phyloP scores from a whole-genome alignment of 257 asterid species.

The Solanum sejunctum region DNA sequence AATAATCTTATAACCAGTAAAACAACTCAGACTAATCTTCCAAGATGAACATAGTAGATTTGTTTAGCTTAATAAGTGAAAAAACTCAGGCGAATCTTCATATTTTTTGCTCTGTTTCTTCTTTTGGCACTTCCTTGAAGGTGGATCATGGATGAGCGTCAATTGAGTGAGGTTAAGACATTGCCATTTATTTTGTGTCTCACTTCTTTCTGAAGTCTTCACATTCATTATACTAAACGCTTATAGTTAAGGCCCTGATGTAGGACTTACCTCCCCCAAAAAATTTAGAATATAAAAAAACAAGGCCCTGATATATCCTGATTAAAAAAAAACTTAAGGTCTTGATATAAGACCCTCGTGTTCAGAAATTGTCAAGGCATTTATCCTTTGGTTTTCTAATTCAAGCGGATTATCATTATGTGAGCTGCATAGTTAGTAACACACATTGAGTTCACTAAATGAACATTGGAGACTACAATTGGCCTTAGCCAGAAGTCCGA shows the following conservation, averaged over 20 bases:
- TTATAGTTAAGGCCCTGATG: not conserved
- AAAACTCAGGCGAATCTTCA: not conserved
- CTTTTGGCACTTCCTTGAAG: not conserved
- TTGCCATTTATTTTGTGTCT: not conserved
- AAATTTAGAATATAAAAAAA: not conserved
- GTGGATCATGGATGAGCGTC: not conserved
- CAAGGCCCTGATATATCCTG: not conserved
- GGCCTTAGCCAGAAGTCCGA: conserved; percentile 50
- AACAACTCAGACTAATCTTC: not conserved
- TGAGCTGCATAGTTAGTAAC: not conserved
- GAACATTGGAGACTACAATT: conserved; percentile 19
- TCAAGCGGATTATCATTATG: not conserved
- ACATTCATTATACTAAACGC: not conserved
- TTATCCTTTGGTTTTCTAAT: not conserved
- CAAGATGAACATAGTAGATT: not conserved
- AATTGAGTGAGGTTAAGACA: not conserved
- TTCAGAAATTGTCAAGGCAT: not conserved
- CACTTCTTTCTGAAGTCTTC: not conserved
- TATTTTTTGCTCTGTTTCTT: not conserved
- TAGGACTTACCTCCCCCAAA: not conserved
- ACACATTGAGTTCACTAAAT: not conserved
- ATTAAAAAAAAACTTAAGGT: not conserved
- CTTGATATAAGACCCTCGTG: not conserved
- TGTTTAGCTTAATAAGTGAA: not conserved
- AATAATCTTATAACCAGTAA: not conserved